Conservation (phyloP, 2,329 filamentous ascomycete species). For the Neurospora sp. region DNA sequence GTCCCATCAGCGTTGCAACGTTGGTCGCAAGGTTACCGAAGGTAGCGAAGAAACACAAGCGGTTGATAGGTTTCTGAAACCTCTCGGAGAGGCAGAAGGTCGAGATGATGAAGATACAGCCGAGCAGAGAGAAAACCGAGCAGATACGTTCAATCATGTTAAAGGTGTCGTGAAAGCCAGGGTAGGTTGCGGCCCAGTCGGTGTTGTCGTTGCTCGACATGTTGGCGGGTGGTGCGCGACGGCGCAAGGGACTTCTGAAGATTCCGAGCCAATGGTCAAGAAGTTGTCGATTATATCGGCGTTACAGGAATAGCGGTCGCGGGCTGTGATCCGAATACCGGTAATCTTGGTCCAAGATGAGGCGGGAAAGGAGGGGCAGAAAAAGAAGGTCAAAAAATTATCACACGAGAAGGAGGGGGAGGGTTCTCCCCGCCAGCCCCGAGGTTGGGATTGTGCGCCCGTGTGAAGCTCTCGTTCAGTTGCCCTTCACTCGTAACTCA, state of each 20-base stretch:
- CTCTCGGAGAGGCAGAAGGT: slow-evolving; percentile 58
- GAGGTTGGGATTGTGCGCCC: not conserved
- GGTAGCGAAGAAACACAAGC: slow-evolving; percentile 73
- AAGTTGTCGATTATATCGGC: not conserved
- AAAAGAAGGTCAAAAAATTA: not conserved
- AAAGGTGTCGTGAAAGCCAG: slow-evolving; percentile 31
- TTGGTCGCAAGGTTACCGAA: slow-evolving; percentile 74
- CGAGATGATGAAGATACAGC: slow-evolving; percentile 59
- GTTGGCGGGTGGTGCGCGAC: not conserved
- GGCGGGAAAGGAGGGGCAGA: not conserved
- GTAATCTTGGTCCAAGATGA: not conserved
- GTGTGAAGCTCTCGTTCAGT: not conserved
- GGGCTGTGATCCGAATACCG: not conserved
- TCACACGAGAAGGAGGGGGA: not conserved
- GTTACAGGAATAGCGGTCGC: not conserved
- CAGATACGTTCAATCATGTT: slow-evolving; percentile 55
- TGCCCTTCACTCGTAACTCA: not conserved
- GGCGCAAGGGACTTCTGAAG: not conserved
- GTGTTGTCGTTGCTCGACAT: slow-evolving; percentile 3
- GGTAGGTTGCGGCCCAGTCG: slow-evolving; percentile 26
- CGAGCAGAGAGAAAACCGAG: slow-evolving; percentile 61
- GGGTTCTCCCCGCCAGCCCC: not conserved
- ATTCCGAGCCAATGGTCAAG: not conserved
- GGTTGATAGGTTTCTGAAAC: slow-evolving; percentile 81
- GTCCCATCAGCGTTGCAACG: slow-evolving; percentile 64